phyloP scores from a whole-genome alignment of 2,329 filamentous ascomycete genomes.

The Cryoendolithus antarcticus region DNA sequence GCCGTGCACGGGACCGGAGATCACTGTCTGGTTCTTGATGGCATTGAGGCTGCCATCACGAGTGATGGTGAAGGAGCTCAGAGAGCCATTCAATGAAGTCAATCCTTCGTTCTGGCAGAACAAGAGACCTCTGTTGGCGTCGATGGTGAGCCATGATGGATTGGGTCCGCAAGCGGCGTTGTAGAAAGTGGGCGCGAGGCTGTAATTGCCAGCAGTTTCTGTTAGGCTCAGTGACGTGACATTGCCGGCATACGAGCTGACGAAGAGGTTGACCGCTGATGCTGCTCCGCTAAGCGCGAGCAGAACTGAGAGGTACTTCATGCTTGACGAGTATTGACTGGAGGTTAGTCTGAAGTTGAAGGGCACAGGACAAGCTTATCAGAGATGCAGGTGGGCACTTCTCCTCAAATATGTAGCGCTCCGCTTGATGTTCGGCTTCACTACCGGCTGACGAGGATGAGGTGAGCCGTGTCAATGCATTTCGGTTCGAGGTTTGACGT shows the following conservation, averaged over 20 bases:
- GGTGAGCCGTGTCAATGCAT: too few species aligned
- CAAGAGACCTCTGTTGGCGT: slow-evolving; percentile 36
- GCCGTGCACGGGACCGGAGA: slow-evolving; percentile 29
- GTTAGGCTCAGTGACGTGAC: slow-evolving; percentile 29
- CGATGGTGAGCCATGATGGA: slow-evolving; percentile 50
- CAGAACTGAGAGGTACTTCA: too few species aligned
- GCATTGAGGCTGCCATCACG: slow-evolving; percentile 27
- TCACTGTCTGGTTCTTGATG: slow-evolving; percentile 22
- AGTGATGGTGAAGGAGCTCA: slow-evolving; percentile 30
- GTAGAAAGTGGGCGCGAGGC: slow-evolving; percentile 33
- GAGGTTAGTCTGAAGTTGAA: too few species aligned
- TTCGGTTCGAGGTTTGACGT: too few species aligned
- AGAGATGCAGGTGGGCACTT: too few species aligned
- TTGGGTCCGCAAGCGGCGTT: slow-evolving; percentile 39
- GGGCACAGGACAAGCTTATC: too few species aligned
- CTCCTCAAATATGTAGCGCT: too few species aligned
- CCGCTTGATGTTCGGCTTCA: too few species aligned
- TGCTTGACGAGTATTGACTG: too few species aligned
- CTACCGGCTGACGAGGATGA: too few species aligned
- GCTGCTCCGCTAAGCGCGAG: slow-evolving; percentile 10
- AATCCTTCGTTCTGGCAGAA: slow-evolving; percentile 52
- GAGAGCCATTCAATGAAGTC: slow-evolving; percentile 34
- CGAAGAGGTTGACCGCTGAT: slow-evolving; percentile 28
- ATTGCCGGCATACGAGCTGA: slow-evolving; percentile 34
- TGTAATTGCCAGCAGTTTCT: slow-evolving; percentile 18